Evolutionary conservation across 2,329 filamentous ascomycete species (phyloP).

Genomic region (Cladosporium sp.): DNA sequence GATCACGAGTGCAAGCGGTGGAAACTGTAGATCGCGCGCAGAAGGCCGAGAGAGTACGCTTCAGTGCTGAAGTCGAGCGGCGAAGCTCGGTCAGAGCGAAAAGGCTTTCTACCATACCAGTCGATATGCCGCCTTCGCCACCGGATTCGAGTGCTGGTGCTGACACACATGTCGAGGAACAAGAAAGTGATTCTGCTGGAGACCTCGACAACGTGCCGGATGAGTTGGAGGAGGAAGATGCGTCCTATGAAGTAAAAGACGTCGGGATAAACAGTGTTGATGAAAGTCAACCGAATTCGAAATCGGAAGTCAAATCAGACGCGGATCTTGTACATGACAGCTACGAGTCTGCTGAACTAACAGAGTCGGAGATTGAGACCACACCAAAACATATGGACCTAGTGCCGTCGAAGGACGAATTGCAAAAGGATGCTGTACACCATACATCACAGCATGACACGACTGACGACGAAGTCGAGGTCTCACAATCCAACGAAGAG

Average conservation of each 20-base stretch:
- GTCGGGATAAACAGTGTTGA: neutral
- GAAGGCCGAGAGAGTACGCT: neutral
- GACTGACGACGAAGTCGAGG: no score
- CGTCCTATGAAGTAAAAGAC: no score
- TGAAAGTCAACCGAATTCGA: no score
- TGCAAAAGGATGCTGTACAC: no score
- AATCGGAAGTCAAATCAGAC: neutral
- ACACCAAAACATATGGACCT: no score
- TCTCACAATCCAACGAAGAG: no score
- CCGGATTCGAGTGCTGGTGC: slow-evolving; percentile 31
- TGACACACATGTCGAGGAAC: slow-evolving; percentile 15
- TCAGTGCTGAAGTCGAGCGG: neutral
- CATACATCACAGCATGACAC: no score
- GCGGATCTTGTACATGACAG: neutral
- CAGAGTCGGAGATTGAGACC: no score
- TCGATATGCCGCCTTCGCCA: slow-evolving; percentile 32
- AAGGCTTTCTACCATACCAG: slow-evolving; percentile 28
- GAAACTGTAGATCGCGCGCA: slow-evolving; percentile 18
- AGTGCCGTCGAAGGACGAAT: no score
- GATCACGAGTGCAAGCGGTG: slow-evolving; percentile 26
- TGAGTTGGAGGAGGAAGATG: neutral
- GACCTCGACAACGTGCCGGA: neutral
- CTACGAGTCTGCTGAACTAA: no score
- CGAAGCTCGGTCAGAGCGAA: neutral
- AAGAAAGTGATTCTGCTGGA: neutral